Evolutionary conservation across 139 green algal species (phyloP).

Genomic region (Yamagishiella unicocca): DNA sequence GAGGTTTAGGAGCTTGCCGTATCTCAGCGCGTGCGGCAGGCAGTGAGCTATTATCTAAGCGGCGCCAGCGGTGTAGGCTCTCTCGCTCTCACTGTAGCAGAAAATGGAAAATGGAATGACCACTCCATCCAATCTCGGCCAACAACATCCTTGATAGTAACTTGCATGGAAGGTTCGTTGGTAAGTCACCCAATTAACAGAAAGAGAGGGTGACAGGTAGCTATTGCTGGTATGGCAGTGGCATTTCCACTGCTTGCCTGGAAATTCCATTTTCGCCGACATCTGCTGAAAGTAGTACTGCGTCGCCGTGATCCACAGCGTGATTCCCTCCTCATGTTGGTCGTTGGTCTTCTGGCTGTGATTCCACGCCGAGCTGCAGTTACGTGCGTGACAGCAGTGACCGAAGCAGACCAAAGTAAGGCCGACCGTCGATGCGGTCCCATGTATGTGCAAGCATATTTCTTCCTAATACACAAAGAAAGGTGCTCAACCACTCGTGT

Average conservation of each 20-base stretch:
- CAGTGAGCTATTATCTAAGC: too few species aligned
- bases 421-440: too few species aligned
- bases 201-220: not conserved
- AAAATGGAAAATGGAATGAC: not conserved
- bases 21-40: too few species aligned
- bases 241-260: too few species aligned
- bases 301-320: not conserved
- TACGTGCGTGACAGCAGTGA: too few species aligned
- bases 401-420: too few species aligned
- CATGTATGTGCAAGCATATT: too few species aligned
- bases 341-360: not conserved
- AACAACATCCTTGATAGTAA: not conserved
- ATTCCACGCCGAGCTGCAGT: not conserved
- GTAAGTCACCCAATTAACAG: not conserved
- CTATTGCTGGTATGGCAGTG: too few species aligned
- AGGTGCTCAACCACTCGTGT: too few species aligned
- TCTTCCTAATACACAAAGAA: too few species aligned
- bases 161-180: not conserved
- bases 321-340: not conserved
- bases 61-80: too few species aligned
- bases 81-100: not conserved
- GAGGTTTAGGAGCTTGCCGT: too few species aligned
- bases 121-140: not conserved
- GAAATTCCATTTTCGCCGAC: not conserved
- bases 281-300: constrained; percentile 22